Evolutionary conservation across 768 basidiomycete genomes (phyloP), one percentile per base, ranked within the genome.

Genomic region (Naganishia antarctica): DNA sequence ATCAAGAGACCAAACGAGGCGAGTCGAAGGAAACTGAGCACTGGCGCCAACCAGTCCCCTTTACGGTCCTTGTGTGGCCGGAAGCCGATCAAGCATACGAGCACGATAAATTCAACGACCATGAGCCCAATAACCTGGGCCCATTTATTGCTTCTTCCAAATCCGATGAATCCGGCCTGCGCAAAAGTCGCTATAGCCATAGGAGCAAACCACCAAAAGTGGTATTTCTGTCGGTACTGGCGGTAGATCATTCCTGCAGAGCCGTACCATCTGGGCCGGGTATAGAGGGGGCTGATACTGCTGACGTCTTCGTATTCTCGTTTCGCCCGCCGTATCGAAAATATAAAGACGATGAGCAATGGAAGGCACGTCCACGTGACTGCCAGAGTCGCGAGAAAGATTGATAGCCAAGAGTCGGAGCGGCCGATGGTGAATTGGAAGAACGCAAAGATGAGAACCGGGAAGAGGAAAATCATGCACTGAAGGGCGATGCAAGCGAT

Each of bases 331-430:
- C 83, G 82, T 66, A 86, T 67, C 41, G 84, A 80, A 63, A 80
- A 72, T 73, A 84, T 76, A 61, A 81, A 72, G 1, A 84, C 81
- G 68, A 83, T 81, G 25, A 80, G 70, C 44, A 91, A 78, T 64
- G 81, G 71, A 11, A 79, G 77, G 32, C 82, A 47, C 32, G 88
- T 76, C 48, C 76, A 78, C 48, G 88, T 70, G 73, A 92, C 79
- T 12, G 82, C 76, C 64, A 93, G 71, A 65, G 87, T 87, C 2
- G 91, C 88, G 43, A 97, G 81, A 37, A 94, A 80, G 69, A 86
- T 82, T 0, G 91, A 83, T 2, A 94, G 81, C 87, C 90, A 91
- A 0, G 91, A 92, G 77, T 97, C 91, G 64, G 84, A 80, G 67
- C 45, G 59, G 23, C 76, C 74, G 40, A 92, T 80, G 0, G 88